Base-by-base conservation (phyloP, 2,329 filamentous ascomycete genomes). In the Bipolaris zeicola region DNA sequence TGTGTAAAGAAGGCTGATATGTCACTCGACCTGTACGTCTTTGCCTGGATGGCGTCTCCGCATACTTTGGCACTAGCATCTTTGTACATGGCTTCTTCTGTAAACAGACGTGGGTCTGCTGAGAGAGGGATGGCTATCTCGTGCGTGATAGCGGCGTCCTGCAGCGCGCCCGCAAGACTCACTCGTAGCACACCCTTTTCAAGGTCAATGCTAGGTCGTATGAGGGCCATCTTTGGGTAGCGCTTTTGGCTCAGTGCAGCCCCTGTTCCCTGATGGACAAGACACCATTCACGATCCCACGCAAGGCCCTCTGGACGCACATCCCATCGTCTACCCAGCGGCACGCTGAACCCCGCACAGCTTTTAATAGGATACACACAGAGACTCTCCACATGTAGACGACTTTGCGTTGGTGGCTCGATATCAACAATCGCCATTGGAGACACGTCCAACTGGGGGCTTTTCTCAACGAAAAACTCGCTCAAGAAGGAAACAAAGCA, bases 281-380 rank as follows among this genome's bases (percentile, higher is more conserved):
- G 80, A 76, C 94, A 98, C 94, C 95, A 99, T 79, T 98, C 94
- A 59, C 95, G 85, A 74, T 99, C 95, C 92, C 94, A 98, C 7
- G 88, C 89, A 2, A 99, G 81, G 0, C 95, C 95, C 77, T 97
- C 92, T 6, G 84, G 81, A 52, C 85, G 86, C 18, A 98, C 83
- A 66, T 90, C 87, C 95, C 95, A 99, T 13, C 81, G 71, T 6
- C 78, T 79, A 2, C 80, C 83, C 0, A 77, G 60, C 1, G 92
- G 89, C 28, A 98, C 81, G 34, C 80, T 80, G 73, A 89, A 96
- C 0, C 90, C 90, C 14, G 87, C 90, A 68, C 95, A 98, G 72
- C 92, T 96, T 76, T 99, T 99, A 70, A 99, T 93, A 0, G 95
- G 95, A 69, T 92, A 99, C 0, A 98, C 85, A 5, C 77, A 79